Conservation (phyloP, 1,139 yeast species). For the Meyerozyma athensensis region DNA sequence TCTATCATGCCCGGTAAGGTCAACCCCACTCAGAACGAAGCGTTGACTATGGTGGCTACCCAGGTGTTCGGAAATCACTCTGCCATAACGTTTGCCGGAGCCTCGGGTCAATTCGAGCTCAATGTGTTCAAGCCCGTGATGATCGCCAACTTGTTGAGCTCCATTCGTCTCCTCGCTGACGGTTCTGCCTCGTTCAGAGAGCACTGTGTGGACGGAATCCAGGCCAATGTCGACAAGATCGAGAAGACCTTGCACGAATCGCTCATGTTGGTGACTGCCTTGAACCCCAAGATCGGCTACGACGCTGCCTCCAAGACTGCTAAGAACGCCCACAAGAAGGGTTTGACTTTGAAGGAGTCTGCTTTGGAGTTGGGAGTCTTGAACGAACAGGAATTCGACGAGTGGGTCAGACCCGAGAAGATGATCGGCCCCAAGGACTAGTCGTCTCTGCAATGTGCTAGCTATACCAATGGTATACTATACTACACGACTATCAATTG, state of each 20-base stretch:
- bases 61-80: constrained; percentile 97
- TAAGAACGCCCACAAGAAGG: constrained; percentile 97
- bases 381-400: constrained; percentile 78
- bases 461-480: too few relatives aligned
- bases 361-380: constrained; percentile 88
- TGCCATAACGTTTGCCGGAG: constrained; percentile 94
- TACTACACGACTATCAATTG: too few relatives aligned
- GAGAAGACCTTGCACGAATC: constrained; percentile 87
- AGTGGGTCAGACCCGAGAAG: constrained; percentile 97
- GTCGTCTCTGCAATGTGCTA: too few relatives aligned
- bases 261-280: constrained; percentile 95
- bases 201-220: constrained; percentile 92
- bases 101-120: constrained; percentile 96
- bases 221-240: constrained; percentile 85
- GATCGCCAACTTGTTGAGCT: constrained; percentile 83
- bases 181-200: constrained; percentile 85
- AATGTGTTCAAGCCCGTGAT: constrained; percentile 97
- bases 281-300: constrained; percentile 98
- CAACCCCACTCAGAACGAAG: constrained; percentile 98
- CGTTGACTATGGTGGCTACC: constrained; percentile 95
- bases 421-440: constrained; percentile 88
- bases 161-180: constrained; percentile 85
- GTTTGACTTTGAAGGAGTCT: constrained; percentile 88
- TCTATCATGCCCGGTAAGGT: constrained; percentile 99
- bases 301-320: constrained; percentile 97